A percentile compares a stretch with the other conserved stretches of the same genome.
Conservation (phyloP, 2,329 filamentous ascomycete species). For the Fusarium tjaetaba region DNA sequence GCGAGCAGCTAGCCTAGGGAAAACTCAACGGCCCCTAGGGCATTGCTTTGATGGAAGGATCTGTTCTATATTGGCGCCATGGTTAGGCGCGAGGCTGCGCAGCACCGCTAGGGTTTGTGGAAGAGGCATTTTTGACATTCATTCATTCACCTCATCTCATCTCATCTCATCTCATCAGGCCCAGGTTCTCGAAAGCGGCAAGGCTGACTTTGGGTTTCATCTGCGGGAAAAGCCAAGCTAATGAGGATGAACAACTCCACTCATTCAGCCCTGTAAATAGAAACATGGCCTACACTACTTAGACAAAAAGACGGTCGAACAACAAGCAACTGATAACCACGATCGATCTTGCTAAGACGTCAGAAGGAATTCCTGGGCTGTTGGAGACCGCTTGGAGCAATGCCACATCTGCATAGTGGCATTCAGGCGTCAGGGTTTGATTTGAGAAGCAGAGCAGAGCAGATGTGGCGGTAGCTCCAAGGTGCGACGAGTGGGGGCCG, state of each 20-base stretch:
- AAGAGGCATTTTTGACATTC: slow-evolving; percentile 21
- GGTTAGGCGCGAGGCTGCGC: slow-evolving; percentile 36
- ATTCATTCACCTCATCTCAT: background rate
- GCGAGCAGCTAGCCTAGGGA: background rate
- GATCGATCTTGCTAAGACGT: background rate
- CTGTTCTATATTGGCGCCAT: slow-evolving; percentile 25
- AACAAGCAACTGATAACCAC: background rate
- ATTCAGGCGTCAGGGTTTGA: background rate
- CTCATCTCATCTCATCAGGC: background rate
- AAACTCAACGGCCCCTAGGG: slow-evolving; percentile 12
- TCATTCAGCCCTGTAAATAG: slow-evolving; percentile 40
- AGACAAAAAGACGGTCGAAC: background rate
- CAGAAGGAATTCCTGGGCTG: background rate
- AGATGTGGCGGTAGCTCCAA: slow-evolving; percentile 15
- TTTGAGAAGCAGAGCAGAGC: background rate
- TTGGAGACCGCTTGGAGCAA: slow-evolving; percentile 7
- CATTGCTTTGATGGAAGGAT: background rate
- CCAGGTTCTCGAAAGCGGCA: slow-evolving; percentile 18
- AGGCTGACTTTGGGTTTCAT: slow-evolving; percentile 39
- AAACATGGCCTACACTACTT: background rate
- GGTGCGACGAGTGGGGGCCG: slow-evolving; percentile 30
- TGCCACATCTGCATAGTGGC: background rate
- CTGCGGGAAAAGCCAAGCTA: background rate
- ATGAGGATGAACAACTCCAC: slow-evolving; percentile 2
- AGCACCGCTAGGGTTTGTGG: background rate